These are phyloP conservation scores for Geotrichum restrictum DNA, from an alignment of 1,139 yeast genomes.

Conservation along the genomic window DNA sequence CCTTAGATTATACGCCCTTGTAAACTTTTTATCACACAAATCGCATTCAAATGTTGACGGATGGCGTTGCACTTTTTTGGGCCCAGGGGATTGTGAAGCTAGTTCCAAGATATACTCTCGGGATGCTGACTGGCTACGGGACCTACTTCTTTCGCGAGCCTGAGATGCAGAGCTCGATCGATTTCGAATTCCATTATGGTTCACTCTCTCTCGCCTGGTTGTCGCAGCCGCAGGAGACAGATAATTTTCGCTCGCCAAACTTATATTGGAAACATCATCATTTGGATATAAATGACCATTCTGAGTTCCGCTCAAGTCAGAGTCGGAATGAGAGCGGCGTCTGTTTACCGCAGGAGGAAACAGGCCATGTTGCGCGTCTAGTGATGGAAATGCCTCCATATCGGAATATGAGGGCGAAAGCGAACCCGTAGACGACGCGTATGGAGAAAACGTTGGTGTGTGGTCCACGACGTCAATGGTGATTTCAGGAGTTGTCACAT, in stretches of 20 bases:
- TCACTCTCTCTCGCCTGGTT: slow-evolving; percentile 4
- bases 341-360: slow-evolving; percentile 23
- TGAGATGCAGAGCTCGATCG: slow-evolving; percentile 16
- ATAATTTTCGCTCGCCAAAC: slow-evolving; percentile 12
- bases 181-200: slow-evolving; percentile 9
- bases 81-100: slow-evolving; percentile 35
- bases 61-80: slow-evolving; percentile 64
- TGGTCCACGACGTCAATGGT: slow-evolving; percentile 19
- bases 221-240: slow-evolving; percentile 16
- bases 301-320: slow-evolving; percentile 20
- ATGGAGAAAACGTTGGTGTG: neutral
- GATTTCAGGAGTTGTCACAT: slow-evolving; percentile 20
- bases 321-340: slow-evolving; percentile 30
- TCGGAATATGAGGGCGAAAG: slow-evolving; percentile 19
- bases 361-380: slow-evolving; percentile 3
- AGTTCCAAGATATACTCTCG: slow-evolving; percentile 38
- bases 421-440: slow-evolving; percentile 15
- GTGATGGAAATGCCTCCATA: slow-evolving; percentile 14
- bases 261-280: slow-evolving; percentile 13
- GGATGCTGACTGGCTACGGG: slow-evolving; percentile 29
- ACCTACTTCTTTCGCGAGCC: slow-evolving; percentile 24
- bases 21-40: slow-evolving; percentile 78
- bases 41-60: slow-evolving; percentile 84
- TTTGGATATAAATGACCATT: slow-evolving; percentile 1
- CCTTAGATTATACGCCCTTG: slow-evolving; percentile 87